Conservation (phyloP, 345 rosid genomes). For the Hevea brasiliensis region DNA sequence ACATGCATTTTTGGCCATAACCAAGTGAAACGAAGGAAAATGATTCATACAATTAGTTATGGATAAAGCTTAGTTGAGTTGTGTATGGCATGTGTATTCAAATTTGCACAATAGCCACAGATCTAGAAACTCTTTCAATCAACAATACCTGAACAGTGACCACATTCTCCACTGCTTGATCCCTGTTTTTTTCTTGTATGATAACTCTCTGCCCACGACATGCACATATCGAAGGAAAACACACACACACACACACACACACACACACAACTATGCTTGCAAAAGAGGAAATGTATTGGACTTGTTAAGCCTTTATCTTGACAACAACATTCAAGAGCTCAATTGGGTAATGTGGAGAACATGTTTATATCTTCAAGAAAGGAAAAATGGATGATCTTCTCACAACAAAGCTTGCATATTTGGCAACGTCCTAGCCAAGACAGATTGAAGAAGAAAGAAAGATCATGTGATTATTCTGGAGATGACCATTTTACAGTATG, state of each 20-base stretch:
- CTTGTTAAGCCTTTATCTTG: background rate
- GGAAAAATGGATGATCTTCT: background rate
- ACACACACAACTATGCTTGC: background rate
- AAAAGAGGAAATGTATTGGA: conserved; percentile 9
- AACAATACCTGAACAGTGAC: conserved; percentile 73
- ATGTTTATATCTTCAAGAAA: background rate
- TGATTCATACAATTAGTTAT: background rate
- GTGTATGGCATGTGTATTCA: background rate
- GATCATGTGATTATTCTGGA: too few species aligned
- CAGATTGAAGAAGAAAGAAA: background rate
- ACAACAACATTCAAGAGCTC: background rate
- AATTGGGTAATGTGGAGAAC: background rate
- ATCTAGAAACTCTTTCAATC: background rate
- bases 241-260: too few species aligned
- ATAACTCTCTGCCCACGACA: conserved; percentile 84
- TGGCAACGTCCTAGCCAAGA: background rate
- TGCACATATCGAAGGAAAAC: conserved; percentile 15
- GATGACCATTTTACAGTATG: background rate
- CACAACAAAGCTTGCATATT: background rate
- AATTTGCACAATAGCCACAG: background rate
- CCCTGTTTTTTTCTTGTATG: conserved; percentile 57
- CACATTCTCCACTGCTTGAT: conserved; percentile 49
- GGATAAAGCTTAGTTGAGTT: background rate
- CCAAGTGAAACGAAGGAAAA: background rate
- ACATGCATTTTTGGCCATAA: background rate